Base-by-base conservation (phyloP, 768 basidiomycete genomes). In the Rhodotorula sphaerocarpa region DNA sequence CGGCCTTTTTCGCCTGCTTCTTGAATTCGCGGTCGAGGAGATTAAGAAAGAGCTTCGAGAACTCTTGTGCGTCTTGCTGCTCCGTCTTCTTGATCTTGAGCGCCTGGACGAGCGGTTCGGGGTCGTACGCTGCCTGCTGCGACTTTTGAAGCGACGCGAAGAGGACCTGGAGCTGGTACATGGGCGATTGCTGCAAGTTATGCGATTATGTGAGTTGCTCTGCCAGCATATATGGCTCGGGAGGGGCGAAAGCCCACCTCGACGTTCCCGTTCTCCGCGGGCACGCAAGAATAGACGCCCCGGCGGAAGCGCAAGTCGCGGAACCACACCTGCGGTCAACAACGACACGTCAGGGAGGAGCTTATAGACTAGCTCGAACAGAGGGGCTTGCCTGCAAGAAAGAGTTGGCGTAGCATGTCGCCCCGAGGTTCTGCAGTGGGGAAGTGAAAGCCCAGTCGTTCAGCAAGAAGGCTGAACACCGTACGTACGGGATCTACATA, bases 1-100 rank as follows among this genome's bases (percentile, higher is more conserved):
- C 53, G 1, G 54, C 44, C 34, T 45, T 55, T 18, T 36, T 28
- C 2, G 42, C 77, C 71, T 95, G 90, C 73, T 87, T 89, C 75
- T 83, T 81, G 75, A 95, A 95, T 75, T 95, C 89, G 11, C 79
- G 79, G 66, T 89, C 88, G 39, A 96, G 79, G 72, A 90, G 86
- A 18, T 84, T 83, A 82, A 96, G 86, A 76, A 96, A 93, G 23
- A 96, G 80, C 71, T 96, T 96, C 4, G 89, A 90, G 73, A 96
- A 95, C 90, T 97, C 93, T 75, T 92, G 90, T 34, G 93, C 91
- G 77, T 97, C 93, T 76, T 96, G 92, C 72, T 97, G 93, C 72
- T 95, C 88, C 7, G 85, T 80, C 2, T 85, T 84, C 25, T 85
- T 82, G 43, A 97, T 77, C 61, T 84, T 81, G 55, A 97, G 77